Evolutionary conservation across 1,284 basidiomycete species (phyloP).

Genomic region (Melampsora larici-populina): DNA sequence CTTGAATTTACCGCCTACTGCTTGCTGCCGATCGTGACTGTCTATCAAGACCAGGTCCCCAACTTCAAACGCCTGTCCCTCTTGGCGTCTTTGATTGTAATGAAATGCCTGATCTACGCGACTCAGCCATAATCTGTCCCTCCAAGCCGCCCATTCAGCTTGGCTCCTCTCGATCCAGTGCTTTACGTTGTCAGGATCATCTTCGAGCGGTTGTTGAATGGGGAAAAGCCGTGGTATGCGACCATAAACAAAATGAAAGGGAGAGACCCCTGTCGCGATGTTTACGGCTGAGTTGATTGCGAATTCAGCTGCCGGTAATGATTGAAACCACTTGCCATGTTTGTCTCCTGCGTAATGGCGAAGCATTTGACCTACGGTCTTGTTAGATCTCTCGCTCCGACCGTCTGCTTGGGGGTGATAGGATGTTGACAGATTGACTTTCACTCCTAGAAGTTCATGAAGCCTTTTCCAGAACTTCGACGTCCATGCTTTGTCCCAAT

Average conservation of each 20-base stretch:
- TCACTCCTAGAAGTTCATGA: conserved; percentile 44
- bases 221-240: too few relatives aligned
- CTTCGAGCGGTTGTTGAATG: neutral
- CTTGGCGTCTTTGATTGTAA: neutral
- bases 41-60: neutral
- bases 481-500: too few relatives aligned
- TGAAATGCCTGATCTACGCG: neutral
- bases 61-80: neutral
- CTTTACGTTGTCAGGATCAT: neutral
- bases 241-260: too few relatives aligned
- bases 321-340: conserved; percentile 37
- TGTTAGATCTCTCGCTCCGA: too few relatives aligned
- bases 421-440: neutral
- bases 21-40: neutral
- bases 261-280: too few relatives aligned
- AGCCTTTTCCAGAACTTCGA: conserved; percentile 49
- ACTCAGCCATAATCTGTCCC: neutral
- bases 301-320: too few relatives aligned
- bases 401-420: conserved; percentile 18
- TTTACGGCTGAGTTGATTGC: too few relatives aligned
- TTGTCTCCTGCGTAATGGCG: conserved; percentile 34
- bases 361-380: conserved; percentile 49
- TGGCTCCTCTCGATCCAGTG: neutral
- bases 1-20: too few relatives aligned
- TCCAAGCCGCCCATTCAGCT: neutral